Percentiles rank a stretch among this genome's conserved stretches.
Conservation (phyloP, 2,329 filamentous ascomycete species). For the Curvularia sp. region DNA sequence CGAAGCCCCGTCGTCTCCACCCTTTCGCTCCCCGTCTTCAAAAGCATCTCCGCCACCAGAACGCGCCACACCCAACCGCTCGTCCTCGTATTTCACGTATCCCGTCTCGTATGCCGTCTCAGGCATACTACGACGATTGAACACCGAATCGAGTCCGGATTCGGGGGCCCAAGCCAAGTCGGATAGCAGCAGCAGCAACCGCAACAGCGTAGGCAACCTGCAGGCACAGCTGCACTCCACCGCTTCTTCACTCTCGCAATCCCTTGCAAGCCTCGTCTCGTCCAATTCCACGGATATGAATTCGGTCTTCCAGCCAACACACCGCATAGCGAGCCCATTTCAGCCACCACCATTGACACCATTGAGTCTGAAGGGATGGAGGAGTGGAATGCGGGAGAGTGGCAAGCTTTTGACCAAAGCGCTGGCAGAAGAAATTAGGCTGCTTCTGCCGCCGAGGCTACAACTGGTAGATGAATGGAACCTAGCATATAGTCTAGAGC, state of each 20-base stretch:
- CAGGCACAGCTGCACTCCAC: conserved; percentile 34
- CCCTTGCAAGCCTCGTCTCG: conserved; percentile 48
- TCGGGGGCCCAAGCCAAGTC: conserved; percentile 19
- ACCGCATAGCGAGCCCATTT: conserved; percentile 76
- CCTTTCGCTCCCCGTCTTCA: conserved; percentile 20
- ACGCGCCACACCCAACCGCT: conserved; percentile 29
- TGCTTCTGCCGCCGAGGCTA: conserved; percentile 84
- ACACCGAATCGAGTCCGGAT: conserved; percentile 49
- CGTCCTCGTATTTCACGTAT: conserved; percentile 57
- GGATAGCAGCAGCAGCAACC: conserved; percentile 15
- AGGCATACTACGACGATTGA: conserved; percentile 56
- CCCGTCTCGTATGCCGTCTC: conserved; percentile 58
- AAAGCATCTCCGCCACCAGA: conserved; percentile 17
- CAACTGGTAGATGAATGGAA: conserved; percentile 89
- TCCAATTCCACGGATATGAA: conserved; percentile 54
- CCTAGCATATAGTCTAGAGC: conserved; percentile 86
- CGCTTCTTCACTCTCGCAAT: conserved; percentile 38
- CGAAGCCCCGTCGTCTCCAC: conserved; percentile 25
- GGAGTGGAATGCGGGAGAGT: conserved; percentile 63
- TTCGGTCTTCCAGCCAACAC: conserved; percentile 66
- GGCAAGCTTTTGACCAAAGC: conserved; percentile 73
- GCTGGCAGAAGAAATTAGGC: conserved; percentile 89
- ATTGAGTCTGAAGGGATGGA: conserved; percentile 72
- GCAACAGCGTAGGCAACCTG: conserved; percentile 16
- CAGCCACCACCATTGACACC: conserved; percentile 89